These are phyloP conservation scores for Tuctoria greenei DNA, from an alignment of 176 grass and related monocot genomes.

Conservation along the genomic window DNA sequence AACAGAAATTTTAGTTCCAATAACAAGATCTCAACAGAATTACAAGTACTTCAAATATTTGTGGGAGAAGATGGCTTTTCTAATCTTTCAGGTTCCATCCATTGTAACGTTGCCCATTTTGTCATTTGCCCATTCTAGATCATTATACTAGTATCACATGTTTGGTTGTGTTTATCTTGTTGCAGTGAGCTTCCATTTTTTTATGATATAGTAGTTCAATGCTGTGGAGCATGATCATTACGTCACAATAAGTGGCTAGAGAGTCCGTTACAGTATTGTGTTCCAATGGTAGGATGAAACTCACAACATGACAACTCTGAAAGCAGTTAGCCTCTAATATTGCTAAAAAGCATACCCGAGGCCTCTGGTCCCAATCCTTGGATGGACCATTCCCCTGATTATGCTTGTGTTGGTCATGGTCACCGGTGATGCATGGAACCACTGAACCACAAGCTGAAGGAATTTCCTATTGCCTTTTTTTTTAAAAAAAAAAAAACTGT, in stretches of 20 bases:
- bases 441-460: no score
- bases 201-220: not conserved
- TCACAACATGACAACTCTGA: not conserved
- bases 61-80: not conserved
- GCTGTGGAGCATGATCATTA: slow-evolving; percentile 5
- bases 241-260: not conserved
- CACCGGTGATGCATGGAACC: not conserved
- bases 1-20: slow-evolving; percentile 11
- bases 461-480: not conserved
- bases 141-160: not conserved
- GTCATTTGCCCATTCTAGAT: not conserved
- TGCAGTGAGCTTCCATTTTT: no score
- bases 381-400: not conserved
- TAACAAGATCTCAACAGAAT: slow-evolving; percentile 23
- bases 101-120: not conserved
- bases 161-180: not conserved
- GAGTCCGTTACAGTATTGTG: no score
- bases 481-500: not conserved
- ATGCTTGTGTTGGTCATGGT: not conserved
- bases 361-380: not conserved
- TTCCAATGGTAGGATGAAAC: not conserved
- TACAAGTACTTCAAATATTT: slow-evolving; percentile 21
- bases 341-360: not conserved
- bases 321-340: not conserved
- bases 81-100: not conserved